These are phyloP conservation scores for Aspergillus calidoustus DNA, from an alignment of 2,329 filamentous ascomycete genomes.

Conservation along the genomic window DNA sequence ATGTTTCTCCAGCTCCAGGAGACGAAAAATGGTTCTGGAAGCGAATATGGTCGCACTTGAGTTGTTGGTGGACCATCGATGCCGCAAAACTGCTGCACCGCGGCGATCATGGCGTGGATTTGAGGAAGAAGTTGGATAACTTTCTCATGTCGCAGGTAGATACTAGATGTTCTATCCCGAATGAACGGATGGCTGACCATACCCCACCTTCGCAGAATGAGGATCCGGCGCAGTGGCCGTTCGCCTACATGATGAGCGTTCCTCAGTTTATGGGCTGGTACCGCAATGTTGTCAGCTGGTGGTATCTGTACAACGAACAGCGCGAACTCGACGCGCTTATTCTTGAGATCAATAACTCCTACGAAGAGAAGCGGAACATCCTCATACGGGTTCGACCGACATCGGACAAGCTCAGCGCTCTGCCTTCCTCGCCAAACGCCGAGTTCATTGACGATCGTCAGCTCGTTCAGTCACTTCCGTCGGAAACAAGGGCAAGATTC, in stretches of 20 bases:
- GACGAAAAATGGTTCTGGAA: neutral
- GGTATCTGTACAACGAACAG: conserved; percentile 20
- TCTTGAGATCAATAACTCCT: conserved; percentile 24
- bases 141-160: conserved; percentile 13
- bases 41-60: conserved; percentile 1
- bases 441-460: neutral
- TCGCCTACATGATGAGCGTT: conserved; percentile 19
- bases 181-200: neutral
- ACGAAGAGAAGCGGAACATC: conserved; percentile 17
- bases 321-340: conserved; percentile 22
- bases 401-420: neutral
- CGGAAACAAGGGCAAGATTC: neutral
- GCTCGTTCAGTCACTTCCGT: conserved; percentile 1
- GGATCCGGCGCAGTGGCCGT: conserved; percentile 18
- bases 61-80: conserved; percentile 18
- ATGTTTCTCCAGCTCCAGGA: neutral
- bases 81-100: conserved; percentile 10
- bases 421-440: neutral
- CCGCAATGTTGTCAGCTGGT: conserved; percentile 22
- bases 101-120: conserved; percentile 3
- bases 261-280: conserved; percentile 19
- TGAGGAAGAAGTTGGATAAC: conserved; percentile 12
- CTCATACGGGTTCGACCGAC: conserved; percentile 7
- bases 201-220: conserved; percentile 2
- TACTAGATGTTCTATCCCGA: neutral